phyloP scores from a whole-genome alignment of 2,329 filamentous ascomycete genomes.

The Xylariomycetidae sp. region DNA sequence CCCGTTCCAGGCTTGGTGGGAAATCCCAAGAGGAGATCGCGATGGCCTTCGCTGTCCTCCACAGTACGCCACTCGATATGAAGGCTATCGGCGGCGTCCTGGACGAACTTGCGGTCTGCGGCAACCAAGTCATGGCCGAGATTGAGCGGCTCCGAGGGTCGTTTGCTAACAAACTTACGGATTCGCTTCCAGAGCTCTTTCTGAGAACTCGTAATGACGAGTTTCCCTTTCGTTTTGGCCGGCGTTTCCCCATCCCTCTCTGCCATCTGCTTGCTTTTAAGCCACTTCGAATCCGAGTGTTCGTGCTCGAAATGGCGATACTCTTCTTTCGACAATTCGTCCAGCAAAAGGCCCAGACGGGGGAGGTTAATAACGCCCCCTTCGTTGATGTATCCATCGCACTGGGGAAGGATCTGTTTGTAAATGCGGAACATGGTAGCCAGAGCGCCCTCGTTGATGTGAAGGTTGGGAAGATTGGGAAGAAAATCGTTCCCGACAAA shows the following conservation, averaged over 20 bases:
- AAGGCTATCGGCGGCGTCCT: constrained; percentile 68
- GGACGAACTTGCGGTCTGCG: constrained; percentile 85
- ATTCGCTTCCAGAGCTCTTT: constrained; percentile 77
- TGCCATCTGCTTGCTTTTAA: constrained; percentile 75
- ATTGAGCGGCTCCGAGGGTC: constrained; percentile 60
- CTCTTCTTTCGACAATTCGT: constrained; percentile 83
- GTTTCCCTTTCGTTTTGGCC: constrained; percentile 48
- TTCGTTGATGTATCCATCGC: constrained; percentile 95
- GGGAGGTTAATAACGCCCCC: constrained; percentile 84
- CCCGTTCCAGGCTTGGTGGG: constrained; percentile 36
- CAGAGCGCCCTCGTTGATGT: constrained; percentile 97
- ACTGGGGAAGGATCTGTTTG: constrained; percentile 79
- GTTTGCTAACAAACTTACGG: constrained; percentile 73
- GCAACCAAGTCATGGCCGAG: constrained; percentile 69
- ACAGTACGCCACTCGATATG: constrained; percentile 53
- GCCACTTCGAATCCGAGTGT: constrained; percentile 83
- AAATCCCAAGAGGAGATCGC: constrained; percentile 46
- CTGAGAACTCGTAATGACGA: constrained; percentile 73
- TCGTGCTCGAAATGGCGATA: constrained; percentile 90
- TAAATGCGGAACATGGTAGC: constrained; percentile 97
- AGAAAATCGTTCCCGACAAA: constrained; percentile 99
- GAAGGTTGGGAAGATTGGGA: constrained; percentile 88
- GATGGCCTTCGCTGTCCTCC: constrained; percentile 49
- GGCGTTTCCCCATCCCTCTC: constrained; percentile 62
- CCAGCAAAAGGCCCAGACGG: constrained; percentile 69